Conservation (phyloP, 1,139 yeast species). For the Nakaseomyces kungkrabaensis region DNA sequence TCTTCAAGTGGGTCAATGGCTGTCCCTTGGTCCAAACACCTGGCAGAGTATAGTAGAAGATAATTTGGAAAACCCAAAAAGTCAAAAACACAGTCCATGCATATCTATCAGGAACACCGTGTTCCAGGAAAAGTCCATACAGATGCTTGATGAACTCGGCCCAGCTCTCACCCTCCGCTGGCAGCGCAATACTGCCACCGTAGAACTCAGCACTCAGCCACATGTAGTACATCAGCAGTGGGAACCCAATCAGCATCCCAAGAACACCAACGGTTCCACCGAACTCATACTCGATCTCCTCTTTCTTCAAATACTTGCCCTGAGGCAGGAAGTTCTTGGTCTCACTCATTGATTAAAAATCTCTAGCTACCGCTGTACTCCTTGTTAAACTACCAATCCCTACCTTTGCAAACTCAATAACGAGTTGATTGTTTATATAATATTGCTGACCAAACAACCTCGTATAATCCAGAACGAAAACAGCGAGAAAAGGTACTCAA, state of each 20-base stretch:
- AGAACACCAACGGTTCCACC: slow-evolving; percentile 91
- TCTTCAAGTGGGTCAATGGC: slow-evolving; percentile 71
- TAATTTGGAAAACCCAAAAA: slow-evolving; percentile 60
- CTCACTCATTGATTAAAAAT: not conserved
- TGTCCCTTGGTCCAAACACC: slow-evolving; percentile 95
- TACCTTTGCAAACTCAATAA: no score
- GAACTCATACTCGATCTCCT: slow-evolving; percentile 63
- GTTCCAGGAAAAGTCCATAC: slow-evolving; percentile 33
- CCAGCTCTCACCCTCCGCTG: slow-evolving; percentile 51
- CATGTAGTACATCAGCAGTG: slow-evolving; percentile 90
- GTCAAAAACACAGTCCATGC: slow-evolving; percentile 64
- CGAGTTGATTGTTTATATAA: no score
- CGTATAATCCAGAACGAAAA: no score
- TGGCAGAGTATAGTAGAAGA: slow-evolving; percentile 79
- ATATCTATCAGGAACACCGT: slow-evolving; percentile 60
- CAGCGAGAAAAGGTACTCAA: no score
- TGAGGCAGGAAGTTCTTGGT: slow-evolving; percentile 24
- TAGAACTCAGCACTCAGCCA: slow-evolving; percentile 85
- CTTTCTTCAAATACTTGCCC: slow-evolving; percentile 33
- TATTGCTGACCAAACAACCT: no score
- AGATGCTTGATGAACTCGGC: slow-evolving; percentile 42
- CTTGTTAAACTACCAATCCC: no score
- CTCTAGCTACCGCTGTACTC: no score
- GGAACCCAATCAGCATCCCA: slow-evolving; percentile 92
- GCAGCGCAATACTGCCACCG: slow-evolving; percentile 63